Evolutionary conservation across 1,139 yeast genomes (phyloP).

Genomic region (Hansenula lynferdii): DNA sequence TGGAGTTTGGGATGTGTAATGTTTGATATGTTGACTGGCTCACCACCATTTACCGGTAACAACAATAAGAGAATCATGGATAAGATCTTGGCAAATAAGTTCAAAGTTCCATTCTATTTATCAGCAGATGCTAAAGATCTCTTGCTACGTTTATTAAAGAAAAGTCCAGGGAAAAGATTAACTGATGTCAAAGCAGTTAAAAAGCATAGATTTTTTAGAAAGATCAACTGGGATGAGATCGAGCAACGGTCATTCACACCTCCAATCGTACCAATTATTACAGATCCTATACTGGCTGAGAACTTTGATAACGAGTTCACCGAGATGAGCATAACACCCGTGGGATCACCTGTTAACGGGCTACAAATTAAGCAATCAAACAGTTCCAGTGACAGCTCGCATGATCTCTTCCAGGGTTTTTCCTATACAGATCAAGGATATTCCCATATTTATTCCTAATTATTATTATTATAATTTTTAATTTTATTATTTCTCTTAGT

Average conservation of each 20-base stretch:
- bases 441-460: constrained; percentile 21
- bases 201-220: constrained; percentile 74
- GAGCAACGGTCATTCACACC: constrained; percentile 47
- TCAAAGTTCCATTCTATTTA: constrained; percentile 76
- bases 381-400: constrained; percentile 2
- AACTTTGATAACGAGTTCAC: constrained; percentile 90
- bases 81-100: constrained; percentile 70
- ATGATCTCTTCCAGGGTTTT: constrained; percentile 26
- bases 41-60: constrained; percentile 92
- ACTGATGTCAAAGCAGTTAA: constrained; percentile 53
- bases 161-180: constrained; percentile 70
- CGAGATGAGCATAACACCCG: constrained; percentile 42
- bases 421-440: constrained; percentile 32
- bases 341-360: constrained; percentile 17
- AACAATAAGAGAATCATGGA: constrained; percentile 79
- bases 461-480: not conserved
- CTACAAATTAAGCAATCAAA: constrained; percentile 9
- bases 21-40: constrained; percentile 82
- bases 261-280: constrained; percentile 82
- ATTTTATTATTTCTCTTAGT: too few species aligned
- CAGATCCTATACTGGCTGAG: constrained; percentile 85
- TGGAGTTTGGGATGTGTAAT: constrained; percentile 95
- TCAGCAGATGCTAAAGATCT: constrained; percentile 85
- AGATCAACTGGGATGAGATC: constrained; percentile 70
- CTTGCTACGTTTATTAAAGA: constrained; percentile 64